Conservation (phyloP, 2,329 filamentous ascomycete species). For the Clonostachys solani region DNA sequence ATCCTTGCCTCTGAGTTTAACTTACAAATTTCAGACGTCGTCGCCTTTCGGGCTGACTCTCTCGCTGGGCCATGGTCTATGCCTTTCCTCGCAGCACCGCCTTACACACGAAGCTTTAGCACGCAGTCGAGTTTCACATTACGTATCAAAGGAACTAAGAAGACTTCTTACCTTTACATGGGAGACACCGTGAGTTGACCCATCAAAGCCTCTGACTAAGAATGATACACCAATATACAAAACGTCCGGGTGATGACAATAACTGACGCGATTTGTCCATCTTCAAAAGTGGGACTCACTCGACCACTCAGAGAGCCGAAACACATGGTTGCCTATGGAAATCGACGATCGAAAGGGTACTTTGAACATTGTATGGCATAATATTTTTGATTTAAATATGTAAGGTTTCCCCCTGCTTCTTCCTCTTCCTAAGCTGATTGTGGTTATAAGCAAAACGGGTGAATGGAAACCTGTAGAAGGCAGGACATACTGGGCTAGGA, state of each 20-base stretch:
- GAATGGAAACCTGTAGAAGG: constrained; percentile 40
- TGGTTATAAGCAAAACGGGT: constrained; percentile 31
- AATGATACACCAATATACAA: neutral
- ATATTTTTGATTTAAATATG: constrained; percentile 48
- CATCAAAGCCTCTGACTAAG: neutral
- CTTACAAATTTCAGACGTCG: constrained; percentile 27
- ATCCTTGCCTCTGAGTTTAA: constrained; percentile 2
- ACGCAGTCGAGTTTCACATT: constrained; percentile 46
- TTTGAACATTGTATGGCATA: constrained; percentile 43
- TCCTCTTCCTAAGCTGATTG: constrained; percentile 3
- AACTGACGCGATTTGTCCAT: no score
- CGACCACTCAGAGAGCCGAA: constrained; percentile 48
- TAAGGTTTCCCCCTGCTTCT: constrained; percentile 15
- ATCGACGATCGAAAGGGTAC: constrained; percentile 45
- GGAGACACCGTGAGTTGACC: constrained; percentile 11
- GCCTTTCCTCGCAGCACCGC: constrained; percentile 40
- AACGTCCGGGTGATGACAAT: neutral
- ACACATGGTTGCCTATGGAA: constrained; percentile 49
- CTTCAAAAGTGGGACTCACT: constrained; percentile 37
- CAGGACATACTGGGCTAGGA: constrained; percentile 36
- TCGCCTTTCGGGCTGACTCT: constrained; percentile 46
- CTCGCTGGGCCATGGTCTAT: constrained; percentile 47
- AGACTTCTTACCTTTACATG: constrained; percentile 44
- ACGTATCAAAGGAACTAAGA: constrained; percentile 40
- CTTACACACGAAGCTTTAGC: constrained; percentile 47